These are phyloP conservation scores for Sugiyamaella mastotermitis DNA, from an alignment of 805 yeast species.

Conservation along the genomic window DNA sequence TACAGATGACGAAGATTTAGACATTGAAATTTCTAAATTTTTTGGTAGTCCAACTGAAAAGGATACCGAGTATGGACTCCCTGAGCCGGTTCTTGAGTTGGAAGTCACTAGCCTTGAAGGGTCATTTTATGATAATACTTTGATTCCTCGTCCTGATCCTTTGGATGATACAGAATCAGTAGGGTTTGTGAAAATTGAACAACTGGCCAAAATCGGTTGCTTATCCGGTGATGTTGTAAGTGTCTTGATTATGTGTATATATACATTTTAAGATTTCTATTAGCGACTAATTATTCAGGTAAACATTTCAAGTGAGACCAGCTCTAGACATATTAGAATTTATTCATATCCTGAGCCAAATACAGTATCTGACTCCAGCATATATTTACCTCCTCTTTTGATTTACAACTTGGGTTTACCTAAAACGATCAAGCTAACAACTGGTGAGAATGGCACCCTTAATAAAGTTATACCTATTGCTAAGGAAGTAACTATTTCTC, in stretches of 20 bases:
- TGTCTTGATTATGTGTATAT: conserved; percentile 1
- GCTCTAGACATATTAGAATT: conserved; percentile 36
- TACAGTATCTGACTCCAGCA: conserved; percentile 31
- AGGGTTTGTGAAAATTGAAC: conserved; percentile 43
- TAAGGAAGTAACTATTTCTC: conserved; percentile 54
- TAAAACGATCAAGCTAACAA: conserved; percentile 27
- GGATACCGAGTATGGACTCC: neutral
- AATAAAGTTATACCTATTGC: conserved; percentile 41
- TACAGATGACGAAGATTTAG: conserved; percentile 16
- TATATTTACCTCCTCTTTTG: conserved; percentile 62
- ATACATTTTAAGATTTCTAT: neutral
- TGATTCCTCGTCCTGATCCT: conserved; percentile 20
- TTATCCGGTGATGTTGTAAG: conserved; percentile 63
- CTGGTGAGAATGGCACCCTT: conserved; percentile 27
- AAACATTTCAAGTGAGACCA: conserved; percentile 6
- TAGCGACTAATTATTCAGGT: conserved; percentile 1
- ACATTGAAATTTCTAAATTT: conserved; percentile 21
- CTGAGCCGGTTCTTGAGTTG: conserved; percentile 3
- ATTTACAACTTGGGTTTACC: conserved; percentile 43
- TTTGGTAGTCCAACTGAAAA: conserved; percentile 15
- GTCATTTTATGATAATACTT: conserved; percentile 11
- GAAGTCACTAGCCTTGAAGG: conserved; percentile 6
- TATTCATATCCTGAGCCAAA: conserved; percentile 65
- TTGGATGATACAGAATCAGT: conserved; percentile 42
- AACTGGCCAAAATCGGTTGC: conserved; percentile 51